Evolutionary conservation across 306 rosid species (phyloP), one percentile per base, ranked within the genome.

Genomic region (Quercus robur): DNA sequence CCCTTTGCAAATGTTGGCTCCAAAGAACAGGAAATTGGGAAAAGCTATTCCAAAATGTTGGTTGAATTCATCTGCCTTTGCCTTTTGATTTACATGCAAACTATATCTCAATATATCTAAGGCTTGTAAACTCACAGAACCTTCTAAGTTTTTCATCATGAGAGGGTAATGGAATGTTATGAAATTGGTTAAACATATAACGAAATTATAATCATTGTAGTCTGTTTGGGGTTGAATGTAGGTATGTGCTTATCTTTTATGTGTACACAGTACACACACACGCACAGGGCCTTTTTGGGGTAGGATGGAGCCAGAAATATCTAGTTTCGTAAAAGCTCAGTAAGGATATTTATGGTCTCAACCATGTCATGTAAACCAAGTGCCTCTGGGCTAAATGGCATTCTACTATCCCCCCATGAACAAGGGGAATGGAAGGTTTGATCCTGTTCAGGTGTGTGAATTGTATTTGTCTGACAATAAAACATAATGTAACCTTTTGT

Each of bases 1-100:
- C 97, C 74, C 95, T 92, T 28, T 90, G 86, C 74, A 89, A 84
- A 83, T 89, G 92, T 81, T 92, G 97, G 97, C 97, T 89, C 78
- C 93, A 89, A 78, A 89, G 89, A 84, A 90, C 91, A 14, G 95
- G 97, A 70, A 89, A 92, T 75, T 88, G 90, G 94, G 89, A 81
- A 64, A 87, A 75, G 75, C 25, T 77, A 13, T 78, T 78, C 80
- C 82, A 84, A 83, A 84, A 87, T 33, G 93, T 89, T 79, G 73
- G 89, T 87, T 54, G 75, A 78, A 63, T 56, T 76, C 64, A 68
- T 30, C 31, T 81, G 5, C 49, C 58, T 73, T 69, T 51, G 57
- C 56, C 70, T 80, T 72, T 68, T 77, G 73, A 51, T 52, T 61
- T 57, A 62, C 26, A 57, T 33, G 70, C 63, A 68, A 81, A 71